Evolutionary conservation across 2,329 filamentous ascomycete species (phyloP).

Genomic region (Diaporthe velutina): DNA sequence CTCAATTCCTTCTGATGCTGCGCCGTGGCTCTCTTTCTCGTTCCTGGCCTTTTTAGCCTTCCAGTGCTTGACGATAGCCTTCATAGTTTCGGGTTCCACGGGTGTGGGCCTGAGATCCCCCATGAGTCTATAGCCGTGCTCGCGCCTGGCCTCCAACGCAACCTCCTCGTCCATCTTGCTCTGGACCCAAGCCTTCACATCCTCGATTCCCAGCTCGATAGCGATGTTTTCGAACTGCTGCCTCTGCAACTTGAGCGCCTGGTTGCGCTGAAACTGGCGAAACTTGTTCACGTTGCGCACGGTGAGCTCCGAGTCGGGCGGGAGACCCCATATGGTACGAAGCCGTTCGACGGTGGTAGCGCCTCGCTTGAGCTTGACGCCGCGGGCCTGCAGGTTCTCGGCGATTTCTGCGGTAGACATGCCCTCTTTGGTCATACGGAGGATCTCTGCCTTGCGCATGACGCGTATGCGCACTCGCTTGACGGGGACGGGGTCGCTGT

Average conservation of each 20-base stretch:
- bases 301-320: constrained; percentile 12
- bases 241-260: constrained; percentile 17
- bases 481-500: constrained; percentile 25
- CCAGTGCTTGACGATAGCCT: constrained; percentile 1
- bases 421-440: constrained; percentile 35
- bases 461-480: constrained; percentile 29
- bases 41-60: not conserved
- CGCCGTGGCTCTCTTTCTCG: no score
- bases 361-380: constrained; percentile 23
- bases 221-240: constrained; percentile 36
- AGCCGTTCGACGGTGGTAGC: constrained; percentile 32
- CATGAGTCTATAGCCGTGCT: constrained; percentile 33
- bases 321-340: constrained; percentile 32
- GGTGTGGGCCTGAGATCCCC: constrained; percentile 26
- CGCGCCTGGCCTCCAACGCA: constrained; percentile 22
- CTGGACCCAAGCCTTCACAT: constrained; percentile 31
- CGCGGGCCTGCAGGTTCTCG: constrained; percentile 31
- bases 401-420: constrained; percentile 28
- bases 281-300: constrained; percentile 26
- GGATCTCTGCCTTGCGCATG: constrained; percentile 37
- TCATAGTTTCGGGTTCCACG: not conserved
- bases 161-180: constrained; percentile 35
- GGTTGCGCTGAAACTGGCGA: constrained; percentile 16
- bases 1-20: not conserved
- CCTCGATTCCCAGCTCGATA: constrained; percentile 25